phyloP scores from a whole-genome alignment of 768 basidiomycete species.

The Chalciporus pseudorubinellus region DNA sequence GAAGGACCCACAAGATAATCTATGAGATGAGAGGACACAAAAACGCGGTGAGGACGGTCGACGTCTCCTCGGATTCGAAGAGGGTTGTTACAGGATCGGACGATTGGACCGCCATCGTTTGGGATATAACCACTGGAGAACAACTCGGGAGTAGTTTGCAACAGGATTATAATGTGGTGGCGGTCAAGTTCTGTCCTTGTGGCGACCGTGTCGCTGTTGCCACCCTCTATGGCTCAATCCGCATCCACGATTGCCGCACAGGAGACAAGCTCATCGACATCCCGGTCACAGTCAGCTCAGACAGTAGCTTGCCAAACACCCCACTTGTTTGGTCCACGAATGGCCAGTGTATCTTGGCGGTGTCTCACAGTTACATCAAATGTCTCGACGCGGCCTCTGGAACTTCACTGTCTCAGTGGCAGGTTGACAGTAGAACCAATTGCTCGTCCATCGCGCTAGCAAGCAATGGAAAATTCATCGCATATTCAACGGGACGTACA shows the following conservation, averaged over 20 bases:
- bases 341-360: constrained; percentile 11
- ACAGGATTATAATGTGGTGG: constrained; percentile 19
- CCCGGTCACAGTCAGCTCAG: constrained; percentile 12
- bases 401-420: constrained; percentile 12
- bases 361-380: constrained; percentile 19
- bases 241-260: constrained; percentile 7
- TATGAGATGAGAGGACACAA: neutral
- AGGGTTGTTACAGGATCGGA: constrained; percentile 20
- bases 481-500: constrained; percentile 10
- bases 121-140: constrained; percentile 15
- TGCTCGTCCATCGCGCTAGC: constrained; percentile 14
- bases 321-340: constrained; percentile 11
- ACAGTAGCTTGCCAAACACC: neutral
- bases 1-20: too few relatives aligned
- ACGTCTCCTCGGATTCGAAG: constrained; percentile 19
- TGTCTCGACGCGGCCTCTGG: constrained; percentile 15
- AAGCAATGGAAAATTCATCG: constrained; percentile 12
- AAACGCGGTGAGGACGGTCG: constrained; percentile 10
- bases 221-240: constrained; percentile 19
- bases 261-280: constrained; percentile 17
- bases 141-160: neutral
- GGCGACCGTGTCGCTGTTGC: constrained; percentile 16
- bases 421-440: constrained; percentile 5
- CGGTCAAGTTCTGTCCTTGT: constrained; percentile 20
- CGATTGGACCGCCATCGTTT: constrained; percentile 8